These are phyloP conservation scores for Penicillium glabrum DNA, from an alignment of 2,329 filamentous ascomycete genomes.

Conservation along the genomic window DNA sequence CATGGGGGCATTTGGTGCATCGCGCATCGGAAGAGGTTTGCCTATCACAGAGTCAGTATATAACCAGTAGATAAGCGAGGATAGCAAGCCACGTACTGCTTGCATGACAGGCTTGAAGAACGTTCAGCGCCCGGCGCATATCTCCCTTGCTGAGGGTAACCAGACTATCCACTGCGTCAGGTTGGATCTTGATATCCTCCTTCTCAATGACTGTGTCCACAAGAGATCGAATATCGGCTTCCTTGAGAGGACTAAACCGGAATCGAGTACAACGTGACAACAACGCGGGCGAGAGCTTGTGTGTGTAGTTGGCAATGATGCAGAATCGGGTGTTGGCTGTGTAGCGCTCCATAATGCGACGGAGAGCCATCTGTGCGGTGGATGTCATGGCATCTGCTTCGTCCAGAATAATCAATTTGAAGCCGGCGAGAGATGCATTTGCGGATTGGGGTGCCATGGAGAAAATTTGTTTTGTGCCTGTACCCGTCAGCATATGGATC, in stretches of 20 bases:
- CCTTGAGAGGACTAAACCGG: slow-evolving; percentile 89
- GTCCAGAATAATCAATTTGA: slow-evolving; percentile 95
- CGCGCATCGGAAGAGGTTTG: slow-evolving; percentile 64
- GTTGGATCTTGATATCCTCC: slow-evolving; percentile 79
- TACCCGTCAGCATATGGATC: neutral
- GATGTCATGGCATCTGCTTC: slow-evolving; percentile 99
- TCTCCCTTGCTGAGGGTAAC: slow-evolving; percentile 90
- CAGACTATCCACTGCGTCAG: slow-evolving; percentile 77
- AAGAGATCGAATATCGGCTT: slow-evolving; percentile 76
- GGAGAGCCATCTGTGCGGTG: slow-evolving; percentile 94
- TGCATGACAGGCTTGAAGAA: slow-evolving; percentile 93
- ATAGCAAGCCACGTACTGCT: slow-evolving; percentile 62
- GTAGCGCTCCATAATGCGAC: slow-evolving; percentile 99
- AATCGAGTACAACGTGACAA: slow-evolving; percentile 93
- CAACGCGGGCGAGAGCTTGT: slow-evolving; percentile 91
- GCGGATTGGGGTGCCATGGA: slow-evolving; percentile 54
- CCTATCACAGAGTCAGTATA: slow-evolving; percentile 44
- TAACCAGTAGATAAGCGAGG: neutral
- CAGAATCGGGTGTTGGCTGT: slow-evolving; percentile 97
- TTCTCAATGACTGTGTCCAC: slow-evolving; percentile 89
- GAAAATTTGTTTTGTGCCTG: slow-evolving; percentile 91
- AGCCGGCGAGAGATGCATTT: slow-evolving; percentile 63
- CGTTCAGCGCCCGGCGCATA: slow-evolving; percentile 92
- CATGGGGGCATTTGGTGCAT: slow-evolving; percentile 56
- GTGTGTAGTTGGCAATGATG: slow-evolving; percentile 98